A percentile compares a stretch with the other conserved stretches of the same genome.
phyloP scores from a whole-genome alignment of 208 protist species.

The Trypanosoma vivax region DNA sequence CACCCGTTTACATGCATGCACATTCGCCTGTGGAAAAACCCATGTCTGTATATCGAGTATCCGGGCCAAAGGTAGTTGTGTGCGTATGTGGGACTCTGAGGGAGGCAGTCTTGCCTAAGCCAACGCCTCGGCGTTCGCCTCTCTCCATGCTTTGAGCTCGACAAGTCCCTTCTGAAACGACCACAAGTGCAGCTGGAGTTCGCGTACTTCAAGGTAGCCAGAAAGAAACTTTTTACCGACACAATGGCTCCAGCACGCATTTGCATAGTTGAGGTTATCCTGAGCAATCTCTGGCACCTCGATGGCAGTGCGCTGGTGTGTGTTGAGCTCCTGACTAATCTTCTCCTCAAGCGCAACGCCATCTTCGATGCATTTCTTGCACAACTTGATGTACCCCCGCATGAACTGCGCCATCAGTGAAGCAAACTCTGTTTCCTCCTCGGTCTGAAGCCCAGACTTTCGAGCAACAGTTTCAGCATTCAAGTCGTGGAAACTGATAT shows the following conservation, averaged over 20 bases:
- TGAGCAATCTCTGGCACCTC: conserved; percentile 37
- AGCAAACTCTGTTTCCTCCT: conserved; percentile 43
- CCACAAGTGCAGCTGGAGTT: conserved; percentile 41
- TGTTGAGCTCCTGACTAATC: conserved; percentile 46
- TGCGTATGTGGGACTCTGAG: too few relatives aligned
- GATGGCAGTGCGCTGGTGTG: conserved; percentile 18
- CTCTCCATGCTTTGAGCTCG: conserved; percentile 41
- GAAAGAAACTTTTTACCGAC: conserved; percentile 71
- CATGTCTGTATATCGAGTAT: too few relatives aligned
- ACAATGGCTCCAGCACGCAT: conserved; percentile 58
- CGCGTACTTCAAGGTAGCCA: conserved; percentile 59
- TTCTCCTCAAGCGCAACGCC: conserved; percentile 27
- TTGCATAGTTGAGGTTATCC: conserved; percentile 48
- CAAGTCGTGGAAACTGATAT: conserved; percentile 27
- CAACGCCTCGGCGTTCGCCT: conserved; percentile 12
- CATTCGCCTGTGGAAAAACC: too few relatives aligned
- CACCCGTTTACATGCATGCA: too few relatives aligned
- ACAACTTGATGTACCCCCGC: conserved; percentile 28
- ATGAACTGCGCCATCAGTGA: conserved; percentile 28
- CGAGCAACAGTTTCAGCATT: conserved; percentile 26
- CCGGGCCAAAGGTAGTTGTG: too few relatives aligned
- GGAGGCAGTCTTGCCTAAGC: too few relatives aligned
- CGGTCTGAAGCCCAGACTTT: conserved; percentile 33
- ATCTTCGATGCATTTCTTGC: conserved; percentile 21
- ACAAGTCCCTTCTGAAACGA: conserved; percentile 28